phyloP scores from a whole-genome alignment of 1,284 basidiomycete genomes.

The Pascua guehoae region DNA sequence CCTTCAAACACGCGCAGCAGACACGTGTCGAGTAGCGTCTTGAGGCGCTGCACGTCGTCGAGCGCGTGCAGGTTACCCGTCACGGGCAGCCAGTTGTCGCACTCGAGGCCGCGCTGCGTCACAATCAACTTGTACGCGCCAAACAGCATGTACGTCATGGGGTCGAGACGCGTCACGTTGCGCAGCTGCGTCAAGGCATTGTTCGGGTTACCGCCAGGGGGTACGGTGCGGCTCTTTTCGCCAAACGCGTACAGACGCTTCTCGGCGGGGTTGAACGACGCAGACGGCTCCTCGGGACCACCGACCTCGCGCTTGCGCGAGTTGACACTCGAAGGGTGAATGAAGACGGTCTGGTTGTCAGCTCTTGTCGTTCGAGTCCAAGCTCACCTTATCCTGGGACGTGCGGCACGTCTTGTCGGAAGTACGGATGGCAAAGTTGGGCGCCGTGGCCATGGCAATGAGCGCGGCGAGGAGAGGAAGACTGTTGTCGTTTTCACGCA shows the following conservation, averaged over 20 bases:
- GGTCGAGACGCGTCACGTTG: slow-evolving; percentile 80
- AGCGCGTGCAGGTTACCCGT: slow-evolving; percentile 71
- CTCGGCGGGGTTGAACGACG: slow-evolving; percentile 53
- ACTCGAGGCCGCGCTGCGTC: slow-evolving; percentile 68
- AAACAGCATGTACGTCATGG: slow-evolving; percentile 87
- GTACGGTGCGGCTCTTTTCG: slow-evolving; percentile 74
- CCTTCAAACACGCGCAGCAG: slow-evolving; percentile 92
- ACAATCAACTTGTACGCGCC: slow-evolving; percentile 76
- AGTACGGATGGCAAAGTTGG: slow-evolving; percentile 88
- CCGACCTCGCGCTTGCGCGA: slow-evolving; percentile 62
- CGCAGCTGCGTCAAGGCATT: slow-evolving; percentile 55
- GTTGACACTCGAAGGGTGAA: slow-evolving; percentile 86
- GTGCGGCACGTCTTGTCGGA: slow-evolving; percentile 72
- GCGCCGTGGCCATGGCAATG: slow-evolving; percentile 80
- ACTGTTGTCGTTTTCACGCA: slow-evolving; percentile 73
- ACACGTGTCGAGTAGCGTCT: slow-evolving; percentile 74
- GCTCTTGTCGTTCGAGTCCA: background rate
- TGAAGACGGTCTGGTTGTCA: slow-evolving; percentile 44
- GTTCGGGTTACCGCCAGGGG: slow-evolving; percentile 35
- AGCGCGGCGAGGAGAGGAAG: slow-evolving; percentile 78
- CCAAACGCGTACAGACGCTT: slow-evolving; percentile 80
- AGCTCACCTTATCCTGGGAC: slow-evolving; percentile 74
- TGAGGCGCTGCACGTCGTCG: slow-evolving; percentile 80
- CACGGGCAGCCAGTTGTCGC: slow-evolving; percentile 88
- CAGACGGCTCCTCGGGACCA: slow-evolving; percentile 50